Evolutionary conservation across 2,329 filamentous ascomycete genomes (phyloP).

Genomic region (Penicillium sp.): DNA sequence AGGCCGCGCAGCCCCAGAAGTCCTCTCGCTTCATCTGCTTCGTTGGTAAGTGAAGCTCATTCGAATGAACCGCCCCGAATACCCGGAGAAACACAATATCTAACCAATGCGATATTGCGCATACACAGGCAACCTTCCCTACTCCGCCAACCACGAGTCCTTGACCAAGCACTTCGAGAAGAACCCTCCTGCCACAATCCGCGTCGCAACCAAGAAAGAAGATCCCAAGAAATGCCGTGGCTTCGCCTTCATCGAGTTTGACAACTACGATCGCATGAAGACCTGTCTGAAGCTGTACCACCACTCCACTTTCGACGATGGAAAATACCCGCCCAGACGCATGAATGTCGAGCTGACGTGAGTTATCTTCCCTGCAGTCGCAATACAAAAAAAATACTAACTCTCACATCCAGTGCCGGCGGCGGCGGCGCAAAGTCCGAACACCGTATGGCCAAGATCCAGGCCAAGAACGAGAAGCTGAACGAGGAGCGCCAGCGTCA

Average conservation of each 20-base stretch:
- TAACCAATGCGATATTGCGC: not conserved
- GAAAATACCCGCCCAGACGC: conserved; percentile 57
- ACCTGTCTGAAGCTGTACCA: conserved; percentile 88
- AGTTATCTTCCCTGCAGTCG: conserved; percentile 34
- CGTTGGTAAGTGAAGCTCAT: conserved; percentile 54
- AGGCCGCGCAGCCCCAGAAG: conserved; percentile 24
- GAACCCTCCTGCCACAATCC: conserved; percentile 65
- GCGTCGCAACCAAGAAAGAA: conserved; percentile 66
- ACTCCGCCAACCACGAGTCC: conserved; percentile 66
- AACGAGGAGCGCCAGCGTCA: conserved; percentile 61
- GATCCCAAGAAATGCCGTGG: conserved; percentile 63
- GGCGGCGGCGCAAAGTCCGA: conserved; percentile 70
- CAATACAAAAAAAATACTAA: not conserved
- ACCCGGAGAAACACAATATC: not conserved
- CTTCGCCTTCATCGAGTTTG: conserved; percentile 86
- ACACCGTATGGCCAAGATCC: conserved; percentile 69
- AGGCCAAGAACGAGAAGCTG: conserved; percentile 80
- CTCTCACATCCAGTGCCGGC: conserved; percentile 58
- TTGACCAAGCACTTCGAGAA: conserved; percentile 74
- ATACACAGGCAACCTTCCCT: conserved; percentile 75
- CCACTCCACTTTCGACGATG: conserved; percentile 69
- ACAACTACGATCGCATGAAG: conserved; percentile 82
- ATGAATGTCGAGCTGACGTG: conserved; percentile 92
- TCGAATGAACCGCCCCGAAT: not conserved
- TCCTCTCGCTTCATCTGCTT: conserved; percentile 70